A percentile compares a stretch with the other conserved stretches of the same genome.
phyloP scores from a whole-genome alignment of 805 yeast species.

The Metschnikowia lunata region DNA sequence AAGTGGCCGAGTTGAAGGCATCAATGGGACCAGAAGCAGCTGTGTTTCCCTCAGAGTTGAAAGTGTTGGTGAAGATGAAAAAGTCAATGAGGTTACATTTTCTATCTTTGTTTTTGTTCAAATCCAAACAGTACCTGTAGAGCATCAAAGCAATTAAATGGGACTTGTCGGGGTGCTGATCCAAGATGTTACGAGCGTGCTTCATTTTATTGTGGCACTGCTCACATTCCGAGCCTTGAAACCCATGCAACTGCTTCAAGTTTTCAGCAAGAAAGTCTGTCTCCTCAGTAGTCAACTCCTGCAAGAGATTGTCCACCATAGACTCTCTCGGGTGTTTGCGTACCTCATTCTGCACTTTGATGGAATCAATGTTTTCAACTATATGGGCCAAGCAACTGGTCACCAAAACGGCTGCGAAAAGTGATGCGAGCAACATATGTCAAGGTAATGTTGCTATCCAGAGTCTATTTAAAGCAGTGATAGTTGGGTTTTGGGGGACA shows the following conservation, averaged over 20 bases:
- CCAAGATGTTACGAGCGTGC: slow-evolving; percentile 25
- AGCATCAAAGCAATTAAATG: slow-evolving; percentile 35
- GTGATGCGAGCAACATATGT: slow-evolving; percentile 1
- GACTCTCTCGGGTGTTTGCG: slow-evolving; percentile 9
- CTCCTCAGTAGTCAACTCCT: slow-evolving; percentile 22
- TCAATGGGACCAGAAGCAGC: slow-evolving; percentile 21
- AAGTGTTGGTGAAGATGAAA: slow-evolving; percentile 33
- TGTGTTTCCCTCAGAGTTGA: slow-evolving; percentile 14
- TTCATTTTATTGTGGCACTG: slow-evolving; percentile 33
- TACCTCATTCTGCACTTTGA: slow-evolving; percentile 19
- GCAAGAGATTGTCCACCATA: slow-evolving; percentile 24
- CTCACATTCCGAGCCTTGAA: slow-evolving; percentile 33
- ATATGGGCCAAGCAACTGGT: slow-evolving; percentile 16
- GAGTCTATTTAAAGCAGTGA: no score
- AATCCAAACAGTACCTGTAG: slow-evolving; percentile 31
- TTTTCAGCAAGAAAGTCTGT: slow-evolving; percentile 28
- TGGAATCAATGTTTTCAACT: slow-evolving; percentile 24
- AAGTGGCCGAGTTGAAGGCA: slow-evolving; percentile 18
- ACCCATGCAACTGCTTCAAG: slow-evolving; percentile 24
- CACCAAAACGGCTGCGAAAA: slow-evolving; percentile 14
- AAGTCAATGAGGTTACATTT: slow-evolving; percentile 36
- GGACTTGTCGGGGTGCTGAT: slow-evolving; percentile 27
- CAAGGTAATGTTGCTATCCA: no score
- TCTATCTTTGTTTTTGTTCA: slow-evolving; percentile 25
- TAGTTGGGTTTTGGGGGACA: no score